Evolutionary conservation across 768 basidiomycete species (phyloP).

Genomic region (Mycena galericulata): DNA sequence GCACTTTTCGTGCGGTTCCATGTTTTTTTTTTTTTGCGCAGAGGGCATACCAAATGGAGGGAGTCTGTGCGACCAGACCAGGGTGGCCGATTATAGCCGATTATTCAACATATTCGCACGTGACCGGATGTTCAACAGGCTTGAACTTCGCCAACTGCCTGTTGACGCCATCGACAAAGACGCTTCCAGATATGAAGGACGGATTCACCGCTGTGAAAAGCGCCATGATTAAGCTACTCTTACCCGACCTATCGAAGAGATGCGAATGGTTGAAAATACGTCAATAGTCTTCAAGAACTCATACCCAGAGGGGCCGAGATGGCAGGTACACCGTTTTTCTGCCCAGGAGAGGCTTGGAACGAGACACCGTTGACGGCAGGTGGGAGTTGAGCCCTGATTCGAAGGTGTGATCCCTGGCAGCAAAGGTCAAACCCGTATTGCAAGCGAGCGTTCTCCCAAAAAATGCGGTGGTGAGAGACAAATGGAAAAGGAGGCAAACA

Average conservation of each 20-base stretch:
- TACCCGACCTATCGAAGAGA: slow-evolving; percentile 3
- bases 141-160: slow-evolving; percentile 17
- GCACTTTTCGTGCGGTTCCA: not conserved
- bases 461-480: too few species aligned
- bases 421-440: not conserved
- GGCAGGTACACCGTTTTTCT: not conserved
- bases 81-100: too few species aligned
- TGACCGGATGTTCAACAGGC: not conserved
- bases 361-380: not conserved
- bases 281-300: not conserved
- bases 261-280: too few species aligned
- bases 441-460: not conserved
- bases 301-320: not conserved
- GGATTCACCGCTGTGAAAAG: slow-evolving; percentile 20
- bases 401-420: not conserved
- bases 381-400: not conserved
- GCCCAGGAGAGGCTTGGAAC: not conserved
- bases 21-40: slow-evolving; percentile 16
- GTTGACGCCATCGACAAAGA: slow-evolving; percentile 21
- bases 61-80: slow-evolving; percentile 27
- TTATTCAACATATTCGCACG: not conserved
- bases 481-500: too few species aligned
- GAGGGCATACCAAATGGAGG: slow-evolving; percentile 24
- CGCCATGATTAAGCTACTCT: slow-evolving; percentile 28
- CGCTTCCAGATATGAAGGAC: slow-evolving; percentile 15